A percentile compares a stretch with the other conserved stretches of the same genome.
phyloP scores from a whole-genome alignment of 2,329 filamentous ascomycete species.

The Fusarium bulbicola region DNA sequence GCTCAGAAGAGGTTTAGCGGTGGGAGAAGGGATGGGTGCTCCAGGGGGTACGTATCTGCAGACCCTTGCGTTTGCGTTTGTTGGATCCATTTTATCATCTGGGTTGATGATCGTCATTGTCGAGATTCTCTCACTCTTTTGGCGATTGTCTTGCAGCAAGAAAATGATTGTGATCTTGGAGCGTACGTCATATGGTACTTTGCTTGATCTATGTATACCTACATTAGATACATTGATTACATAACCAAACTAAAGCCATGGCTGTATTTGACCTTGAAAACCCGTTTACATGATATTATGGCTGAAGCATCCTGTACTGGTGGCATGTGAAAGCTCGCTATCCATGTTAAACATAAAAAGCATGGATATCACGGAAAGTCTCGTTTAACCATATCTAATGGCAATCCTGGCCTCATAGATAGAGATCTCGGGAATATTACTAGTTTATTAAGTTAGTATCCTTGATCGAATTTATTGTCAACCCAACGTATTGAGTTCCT shows the following conservation, averaged over 20 bases:
- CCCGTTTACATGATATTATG: neutral
- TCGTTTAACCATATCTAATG: neutral
- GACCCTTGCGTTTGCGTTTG: constrained; percentile 12
- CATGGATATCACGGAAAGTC: neutral
- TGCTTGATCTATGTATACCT: neutral
- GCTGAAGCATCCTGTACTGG: neutral
- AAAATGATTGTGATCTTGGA: constrained; percentile 5
- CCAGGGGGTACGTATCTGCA: constrained; percentile 15
- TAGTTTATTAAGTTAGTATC: neutral
- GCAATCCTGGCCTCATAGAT: neutral
- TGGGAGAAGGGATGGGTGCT: neutral
- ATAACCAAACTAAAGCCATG: neutral
- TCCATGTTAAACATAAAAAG: neutral
- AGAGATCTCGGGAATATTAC: neutral
- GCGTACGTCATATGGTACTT: constrained; percentile 10
- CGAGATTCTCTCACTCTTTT: constrained; percentile 17
- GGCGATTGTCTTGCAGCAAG: constrained; percentile 7
- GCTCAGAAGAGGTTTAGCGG: neutral
- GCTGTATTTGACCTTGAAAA: neutral
- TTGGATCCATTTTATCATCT: constrained; percentile 28
- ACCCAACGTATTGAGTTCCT: neutral
- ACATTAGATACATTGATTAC: no score
- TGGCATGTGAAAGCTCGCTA: neutral
- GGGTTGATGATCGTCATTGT: constrained; percentile 17
- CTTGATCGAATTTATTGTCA: neutral